A percentile compares a stretch with the other conserved stretches of the same genome.
phyloP scores from a whole-genome alignment of 257 asterid species.

The Nicotiana knightiana region DNA sequence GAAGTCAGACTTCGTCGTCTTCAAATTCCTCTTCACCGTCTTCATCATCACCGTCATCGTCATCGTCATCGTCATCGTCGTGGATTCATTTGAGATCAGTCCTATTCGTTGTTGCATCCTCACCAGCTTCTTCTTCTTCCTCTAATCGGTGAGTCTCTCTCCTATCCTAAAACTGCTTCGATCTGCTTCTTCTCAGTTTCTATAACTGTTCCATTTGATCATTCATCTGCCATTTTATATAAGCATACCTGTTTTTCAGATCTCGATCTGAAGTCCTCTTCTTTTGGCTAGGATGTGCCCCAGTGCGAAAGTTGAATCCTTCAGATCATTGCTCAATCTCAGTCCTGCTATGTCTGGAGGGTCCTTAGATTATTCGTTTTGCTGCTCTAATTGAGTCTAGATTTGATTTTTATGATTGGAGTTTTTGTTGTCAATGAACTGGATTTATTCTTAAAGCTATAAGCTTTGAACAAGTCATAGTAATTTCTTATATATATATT shows the following conservation, averaged over 20 bases:
- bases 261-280: conserved; percentile 7
- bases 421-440: background rate
- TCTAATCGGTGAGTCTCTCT: conserved; percentile 69
- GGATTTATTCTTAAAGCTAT: background rate
- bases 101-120: conserved; percentile 69
- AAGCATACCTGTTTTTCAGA: conserved; percentile 8
- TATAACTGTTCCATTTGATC: background rate
- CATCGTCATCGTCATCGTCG: conserved; percentile 59
- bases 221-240: background rate
- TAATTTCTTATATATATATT: background rate
- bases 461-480: background rate
- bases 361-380: background rate
- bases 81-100: conserved; percentile 97
- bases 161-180: conserved; percentile 14
- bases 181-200: conserved; percentile 2
- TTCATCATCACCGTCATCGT: conserved; percentile 57
- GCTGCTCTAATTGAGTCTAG: background rate
- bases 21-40: conserved; percentile 73
- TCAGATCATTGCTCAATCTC: conserved; percentile 2
- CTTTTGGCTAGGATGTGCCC: background rate
- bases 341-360: background rate
- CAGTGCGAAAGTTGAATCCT: background rate
- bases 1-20: conserved; percentile 79
- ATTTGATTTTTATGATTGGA: background rate
- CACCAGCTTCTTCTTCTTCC: conserved; percentile 72